A percentile compares a stretch with the other conserved stretches of the same genome.
phyloP scores from a whole-genome alignment of 495 filamentous ascomycete genomes.

The Bryoglossum gracile region DNA sequence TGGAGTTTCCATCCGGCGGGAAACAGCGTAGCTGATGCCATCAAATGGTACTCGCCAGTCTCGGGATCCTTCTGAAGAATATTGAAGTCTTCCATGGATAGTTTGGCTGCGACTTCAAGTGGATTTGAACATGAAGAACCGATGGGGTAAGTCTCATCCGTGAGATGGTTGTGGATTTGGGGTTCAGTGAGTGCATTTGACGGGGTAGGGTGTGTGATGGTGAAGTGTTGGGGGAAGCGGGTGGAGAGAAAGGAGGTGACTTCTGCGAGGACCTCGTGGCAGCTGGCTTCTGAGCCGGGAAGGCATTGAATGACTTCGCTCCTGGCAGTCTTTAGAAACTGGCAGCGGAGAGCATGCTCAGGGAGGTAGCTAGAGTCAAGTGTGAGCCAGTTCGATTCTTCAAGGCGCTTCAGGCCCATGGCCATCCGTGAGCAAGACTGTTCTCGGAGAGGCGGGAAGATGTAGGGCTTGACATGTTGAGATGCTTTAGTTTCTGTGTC shows the following conservation, averaged over 20 bases:
- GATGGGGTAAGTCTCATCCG: conserved; percentile 40
- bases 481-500: not conserved
- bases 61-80: conserved; percentile 44
- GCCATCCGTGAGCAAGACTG: conserved; percentile 28
- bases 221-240: conserved; percentile 41
- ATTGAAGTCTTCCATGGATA: conserved; percentile 53
- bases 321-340: conserved; percentile 36
- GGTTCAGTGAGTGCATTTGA: conserved; percentile 10
- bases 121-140: conserved; percentile 32
- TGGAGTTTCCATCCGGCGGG: conserved; percentile 50
- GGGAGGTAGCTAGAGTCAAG: conserved; percentile 45
- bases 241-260: conserved; percentile 44
- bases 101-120: conserved; percentile 48
- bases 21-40: conserved; percentile 51
- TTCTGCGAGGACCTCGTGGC: conserved; percentile 43
- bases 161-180: conserved; percentile 41
- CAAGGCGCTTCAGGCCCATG: conserved; percentile 49
- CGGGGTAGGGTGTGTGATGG: too few relatives aligned
- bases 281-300: conserved; percentile 43
- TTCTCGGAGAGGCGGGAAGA: conserved; percentile 15
- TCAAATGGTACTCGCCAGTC: conserved; percentile 37
- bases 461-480: conserved; percentile 16
- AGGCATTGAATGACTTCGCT: conserved; percentile 41
- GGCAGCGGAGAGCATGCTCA: conserved; percentile 38
- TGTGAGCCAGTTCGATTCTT: conserved; percentile 46